Conservation (phyloP, 495 filamentous ascomycete genomes). For the Lasiosphaeriaceae sp. region DNA sequence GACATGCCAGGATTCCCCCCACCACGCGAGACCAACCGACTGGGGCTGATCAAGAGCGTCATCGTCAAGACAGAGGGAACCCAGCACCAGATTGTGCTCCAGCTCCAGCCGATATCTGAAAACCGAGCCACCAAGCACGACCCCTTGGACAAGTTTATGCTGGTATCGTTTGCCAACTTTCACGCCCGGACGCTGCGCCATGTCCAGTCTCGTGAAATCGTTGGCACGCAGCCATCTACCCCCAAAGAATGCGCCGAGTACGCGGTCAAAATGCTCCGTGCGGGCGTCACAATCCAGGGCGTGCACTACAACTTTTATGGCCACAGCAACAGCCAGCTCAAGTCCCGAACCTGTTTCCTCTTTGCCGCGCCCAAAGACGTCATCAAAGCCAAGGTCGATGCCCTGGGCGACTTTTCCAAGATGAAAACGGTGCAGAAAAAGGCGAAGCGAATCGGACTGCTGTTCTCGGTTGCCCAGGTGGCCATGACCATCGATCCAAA, state of each 20-base stretch:
- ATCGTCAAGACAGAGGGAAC: not conserved
- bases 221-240: conserved; percentile 24
- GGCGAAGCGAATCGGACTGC: conserved; percentile 47
- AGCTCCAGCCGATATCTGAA: not conserved
- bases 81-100: not conserved
- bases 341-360: conserved; percentile 46
- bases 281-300: conserved; percentile 39
- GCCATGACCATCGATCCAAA: conserved; percentile 34
- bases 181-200: conserved; percentile 17
- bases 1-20: not conserved
- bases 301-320: conserved; percentile 48
- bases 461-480: conserved; percentile 43
- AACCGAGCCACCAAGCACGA: conserved; percentile 35
- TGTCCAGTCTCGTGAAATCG: conserved; percentile 8
- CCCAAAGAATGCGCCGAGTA: conserved; percentile 41
- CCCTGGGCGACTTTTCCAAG: conserved; percentile 45
- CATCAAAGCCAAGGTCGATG: conserved; percentile 35
- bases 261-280: conserved; percentile 32
- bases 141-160: conserved; percentile 29
- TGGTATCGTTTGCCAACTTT: conserved; percentile 40
- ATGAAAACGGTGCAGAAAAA: conserved; percentile 52
- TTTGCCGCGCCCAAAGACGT: conserved; percentile 37
- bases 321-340: conserved; percentile 52
- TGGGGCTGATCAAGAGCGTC: not conserved
- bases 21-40: not conserved